A percentile compares a stretch with the other conserved stretches of the same genome.
Conservation (phyloP, 495 filamentous ascomycete species). For the Penicillium salamii region DNA sequence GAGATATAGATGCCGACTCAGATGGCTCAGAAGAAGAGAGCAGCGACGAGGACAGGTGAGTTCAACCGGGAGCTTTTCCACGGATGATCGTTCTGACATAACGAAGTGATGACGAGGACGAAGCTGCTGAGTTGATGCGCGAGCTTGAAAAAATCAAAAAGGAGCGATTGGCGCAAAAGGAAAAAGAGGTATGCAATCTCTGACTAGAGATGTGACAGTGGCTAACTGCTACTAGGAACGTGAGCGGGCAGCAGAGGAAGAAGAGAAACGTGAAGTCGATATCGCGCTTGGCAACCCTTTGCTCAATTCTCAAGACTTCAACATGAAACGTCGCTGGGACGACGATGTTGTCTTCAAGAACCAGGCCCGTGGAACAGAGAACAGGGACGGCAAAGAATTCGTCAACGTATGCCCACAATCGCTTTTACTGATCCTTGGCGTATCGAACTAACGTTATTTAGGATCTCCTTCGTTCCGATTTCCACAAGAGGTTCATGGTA, state of each 20-base stretch:
- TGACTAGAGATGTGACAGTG: background rate
- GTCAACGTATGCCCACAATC: slow-evolving; percentile 68
- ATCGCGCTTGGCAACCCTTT: slow-evolving; percentile 93
- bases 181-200: slow-evolving; percentile 61
- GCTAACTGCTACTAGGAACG: slow-evolving; percentile 52
- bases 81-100: slow-evolving; percentile 11
- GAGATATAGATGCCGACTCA: slow-evolving; percentile 88
- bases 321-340: slow-evolving; percentile 70
- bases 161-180: slow-evolving; percentile 81
- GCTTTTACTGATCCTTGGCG: background rate
- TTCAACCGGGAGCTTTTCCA: background rate
- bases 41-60: slow-evolving; percentile 66
- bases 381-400: slow-evolving; percentile 92
- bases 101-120: slow-evolving; percentile 72
- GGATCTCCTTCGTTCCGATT: slow-evolving; percentile 92
- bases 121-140: slow-evolving; percentile 83
- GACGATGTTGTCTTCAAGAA: slow-evolving; percentile 99
- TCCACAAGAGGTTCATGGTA: slow-evolving; percentile 97
- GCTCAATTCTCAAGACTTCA: slow-evolving; percentile 63
- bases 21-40: slow-evolving; percentile 67
- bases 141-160: slow-evolving; percentile 94
- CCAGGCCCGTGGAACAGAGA: slow-evolving; percentile 91
- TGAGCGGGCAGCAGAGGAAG: slow-evolving; percentile 71
- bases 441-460: slow-evolving; percentile 31
- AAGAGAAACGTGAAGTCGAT: slow-evolving; percentile 79